A percentile compares a stretch with the other conserved stretches of the same genome.
Conservation (phyloP, 1,284 basidiomycete genomes). For the Ustanciosporium gigantosporum region DNA sequence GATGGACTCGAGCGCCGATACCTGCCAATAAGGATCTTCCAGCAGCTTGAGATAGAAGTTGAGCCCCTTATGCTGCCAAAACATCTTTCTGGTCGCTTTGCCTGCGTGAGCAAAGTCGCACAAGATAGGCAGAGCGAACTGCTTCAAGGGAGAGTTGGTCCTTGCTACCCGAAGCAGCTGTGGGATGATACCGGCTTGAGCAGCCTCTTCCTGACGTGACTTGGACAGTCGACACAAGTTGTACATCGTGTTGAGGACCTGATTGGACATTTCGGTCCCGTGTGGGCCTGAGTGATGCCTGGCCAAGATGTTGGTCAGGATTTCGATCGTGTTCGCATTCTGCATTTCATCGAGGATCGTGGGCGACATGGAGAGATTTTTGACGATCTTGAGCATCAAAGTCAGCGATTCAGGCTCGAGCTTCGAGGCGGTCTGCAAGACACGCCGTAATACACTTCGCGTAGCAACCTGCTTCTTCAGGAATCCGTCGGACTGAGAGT, state of each 20-base stretch:
- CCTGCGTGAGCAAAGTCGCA: conserved; percentile 67
- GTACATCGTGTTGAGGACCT: conserved; percentile 57
- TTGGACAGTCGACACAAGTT: conserved; percentile 54
- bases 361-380: conserved; percentile 85
- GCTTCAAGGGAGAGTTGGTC: conserved; percentile 85
- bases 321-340: conserved; percentile 92
- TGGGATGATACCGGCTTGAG: conserved; percentile 89
- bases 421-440: conserved; percentile 60
- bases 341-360: conserved; percentile 87
- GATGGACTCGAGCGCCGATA: conserved; percentile 86
- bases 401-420: conserved; percentile 78
- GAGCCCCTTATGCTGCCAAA: conserved; percentile 60
- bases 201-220: conserved; percentile 83
- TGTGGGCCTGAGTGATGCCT: conserved; percentile 78
- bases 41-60: conserved; percentile 79
- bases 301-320: conserved; percentile 79
- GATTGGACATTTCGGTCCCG: conserved; percentile 68
- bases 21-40: conserved; percentile 92
- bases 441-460: conserved; percentile 83
- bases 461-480: conserved; percentile 88
- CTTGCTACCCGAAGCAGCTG: conserved; percentile 83
- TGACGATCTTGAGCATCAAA: conserved; percentile 88
- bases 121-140: conserved; percentile 92
- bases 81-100: conserved; percentile 51
- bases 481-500: conserved; percentile 89